A percentile compares a stretch with the other conserved stretches of the same genome.
Evolutionary conservation across 352 stramenopile genomes (phyloP).

Genomic region (Phytopythium montanum): DNA sequence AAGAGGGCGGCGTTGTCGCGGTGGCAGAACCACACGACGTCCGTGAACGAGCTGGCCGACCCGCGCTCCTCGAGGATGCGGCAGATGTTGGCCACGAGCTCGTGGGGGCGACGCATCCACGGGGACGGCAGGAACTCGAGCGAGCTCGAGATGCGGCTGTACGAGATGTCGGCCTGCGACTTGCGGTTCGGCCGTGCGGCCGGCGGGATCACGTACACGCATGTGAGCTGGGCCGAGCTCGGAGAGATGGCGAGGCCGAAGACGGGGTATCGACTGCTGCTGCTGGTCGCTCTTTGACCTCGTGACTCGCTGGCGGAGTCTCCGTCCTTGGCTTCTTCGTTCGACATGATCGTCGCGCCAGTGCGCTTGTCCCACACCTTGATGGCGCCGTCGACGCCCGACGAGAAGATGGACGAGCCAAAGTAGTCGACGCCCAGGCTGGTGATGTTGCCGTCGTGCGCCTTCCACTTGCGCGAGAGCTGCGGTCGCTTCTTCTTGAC

Average conservation of each 20-base stretch:
- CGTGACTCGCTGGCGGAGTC: not conserved
- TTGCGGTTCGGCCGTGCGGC: constrained; percentile 77
- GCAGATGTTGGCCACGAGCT: constrained; percentile 50
- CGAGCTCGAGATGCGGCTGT: constrained; percentile 66
- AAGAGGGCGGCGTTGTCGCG: constrained; percentile 57
- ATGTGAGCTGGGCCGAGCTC: constrained; percentile 62
- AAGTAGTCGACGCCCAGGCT: constrained; percentile 58
- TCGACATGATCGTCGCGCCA: constrained; percentile 24
- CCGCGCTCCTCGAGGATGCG: constrained; percentile 47
- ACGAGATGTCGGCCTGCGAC: constrained; percentile 82
- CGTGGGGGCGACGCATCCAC: constrained; percentile 29
- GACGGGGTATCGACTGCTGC: constrained; percentile 48
- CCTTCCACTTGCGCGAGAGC: constrained; percentile 42
- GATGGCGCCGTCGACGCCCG: constrained; percentile 56
- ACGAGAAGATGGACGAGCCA: constrained; percentile 57
- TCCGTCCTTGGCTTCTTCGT: not conserved
- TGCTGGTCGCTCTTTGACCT: constrained; percentile 4
- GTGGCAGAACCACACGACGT: constrained; percentile 80
- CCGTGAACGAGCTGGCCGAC: constrained; percentile 60
- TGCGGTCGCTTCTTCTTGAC: constrained; percentile 42
- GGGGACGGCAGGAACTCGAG: constrained; percentile 72
- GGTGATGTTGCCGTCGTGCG: constrained; percentile 70
- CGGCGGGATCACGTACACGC: constrained; percentile 68
- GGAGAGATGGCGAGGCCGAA: constrained; percentile 71
- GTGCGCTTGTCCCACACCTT: constrained; percentile 56